phyloP scores from a whole-genome alignment of 305 asterid species.

The Petunia hybrid region DNA sequence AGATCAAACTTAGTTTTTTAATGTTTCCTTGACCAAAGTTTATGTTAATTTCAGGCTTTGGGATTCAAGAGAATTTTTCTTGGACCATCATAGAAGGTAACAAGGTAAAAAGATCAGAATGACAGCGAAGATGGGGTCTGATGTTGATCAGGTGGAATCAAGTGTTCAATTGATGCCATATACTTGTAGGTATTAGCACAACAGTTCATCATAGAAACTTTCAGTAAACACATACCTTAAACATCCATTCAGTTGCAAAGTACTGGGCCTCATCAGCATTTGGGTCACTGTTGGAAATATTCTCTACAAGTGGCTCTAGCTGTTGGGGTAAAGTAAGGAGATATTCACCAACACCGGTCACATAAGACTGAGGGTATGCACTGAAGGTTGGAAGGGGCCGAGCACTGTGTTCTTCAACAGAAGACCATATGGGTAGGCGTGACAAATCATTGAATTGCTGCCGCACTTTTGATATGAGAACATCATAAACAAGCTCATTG shows the following conservation, averaged over 20 bases:
- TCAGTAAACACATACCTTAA: constrained; percentile 69
- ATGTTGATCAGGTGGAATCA: neutral
- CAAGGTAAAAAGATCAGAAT: no score
- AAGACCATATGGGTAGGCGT: constrained; percentile 87
- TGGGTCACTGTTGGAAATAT: constrained; percentile 75
- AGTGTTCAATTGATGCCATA: neutral
- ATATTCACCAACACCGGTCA: constrained; percentile 91
- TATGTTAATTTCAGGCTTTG: constrained; percentile 1
- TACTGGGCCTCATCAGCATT: constrained; percentile 96
- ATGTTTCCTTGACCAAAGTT: constrained; percentile 18
- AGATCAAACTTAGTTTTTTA: neutral
- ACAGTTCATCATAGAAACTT: neutral
- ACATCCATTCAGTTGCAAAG: constrained; percentile 99
- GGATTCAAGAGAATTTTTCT: neutral
- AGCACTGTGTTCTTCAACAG: constrained; percentile 83
- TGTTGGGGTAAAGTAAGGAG: constrained; percentile 98
- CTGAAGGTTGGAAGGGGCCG: constrained; percentile 83
- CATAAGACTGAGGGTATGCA: constrained; percentile 91
- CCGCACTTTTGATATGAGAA: constrained; percentile 84
- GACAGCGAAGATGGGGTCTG: neutral
- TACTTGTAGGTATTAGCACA: constrained; percentile 15
- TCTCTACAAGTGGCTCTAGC: constrained; percentile 95
- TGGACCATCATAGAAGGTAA: neutral
- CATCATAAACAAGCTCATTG: constrained; percentile 94
- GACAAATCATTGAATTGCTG: constrained; percentile 79